Percentiles rank a stretch among this genome's conserved stretches.
phyloP scores from a whole-genome alignment of 148 eudicot genomes.

The Polygonum maritimum region DNA sequence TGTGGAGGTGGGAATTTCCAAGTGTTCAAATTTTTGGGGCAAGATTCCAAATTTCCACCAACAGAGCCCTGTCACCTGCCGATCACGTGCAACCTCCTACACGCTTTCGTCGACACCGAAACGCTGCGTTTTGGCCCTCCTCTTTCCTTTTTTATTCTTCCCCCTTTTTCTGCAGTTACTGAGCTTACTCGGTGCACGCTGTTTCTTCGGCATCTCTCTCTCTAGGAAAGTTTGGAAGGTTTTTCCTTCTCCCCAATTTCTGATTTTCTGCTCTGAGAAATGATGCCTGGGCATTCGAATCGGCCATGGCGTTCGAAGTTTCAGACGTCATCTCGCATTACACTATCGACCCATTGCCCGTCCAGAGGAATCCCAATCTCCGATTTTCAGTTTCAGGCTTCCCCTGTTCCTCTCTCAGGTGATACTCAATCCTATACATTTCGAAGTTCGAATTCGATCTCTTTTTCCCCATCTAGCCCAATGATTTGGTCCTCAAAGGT shows the following conservation, averaged over 20 bases:
- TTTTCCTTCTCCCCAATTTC: background rate
- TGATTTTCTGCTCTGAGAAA: background rate
- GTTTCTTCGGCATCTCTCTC: background rate
- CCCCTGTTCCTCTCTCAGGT: conserved; percentile 7
- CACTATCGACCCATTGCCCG: background rate
- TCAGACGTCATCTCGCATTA: background rate
- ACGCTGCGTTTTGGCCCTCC: background rate
- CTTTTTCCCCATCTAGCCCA: background rate
- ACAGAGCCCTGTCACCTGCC: background rate
- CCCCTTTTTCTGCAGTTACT: conserved; percentile 6
- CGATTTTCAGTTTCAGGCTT: conserved; percentile 6
- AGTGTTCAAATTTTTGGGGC: background rate
- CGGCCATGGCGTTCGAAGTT: conserved; percentile 9
- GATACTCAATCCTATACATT: background rate
- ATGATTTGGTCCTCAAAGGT: background rate
- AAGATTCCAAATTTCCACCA: conserved; percentile 4
- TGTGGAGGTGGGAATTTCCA: background rate
- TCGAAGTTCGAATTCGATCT: background rate
- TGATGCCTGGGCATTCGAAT: conserved; percentile 6
- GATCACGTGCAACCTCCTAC: background rate
- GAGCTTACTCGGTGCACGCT: conserved; percentile 2
- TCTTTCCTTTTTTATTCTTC: background rate
- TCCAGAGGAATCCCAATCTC: conserved; percentile 6
- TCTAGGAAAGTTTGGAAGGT: background rate
- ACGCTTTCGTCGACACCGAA: background rate